Evolutionary conservation across 371 early-diverging fungal genomes (phyloP), one percentile per base, ranked within the genome.

Genomic region (Mucor sp.): DNA sequence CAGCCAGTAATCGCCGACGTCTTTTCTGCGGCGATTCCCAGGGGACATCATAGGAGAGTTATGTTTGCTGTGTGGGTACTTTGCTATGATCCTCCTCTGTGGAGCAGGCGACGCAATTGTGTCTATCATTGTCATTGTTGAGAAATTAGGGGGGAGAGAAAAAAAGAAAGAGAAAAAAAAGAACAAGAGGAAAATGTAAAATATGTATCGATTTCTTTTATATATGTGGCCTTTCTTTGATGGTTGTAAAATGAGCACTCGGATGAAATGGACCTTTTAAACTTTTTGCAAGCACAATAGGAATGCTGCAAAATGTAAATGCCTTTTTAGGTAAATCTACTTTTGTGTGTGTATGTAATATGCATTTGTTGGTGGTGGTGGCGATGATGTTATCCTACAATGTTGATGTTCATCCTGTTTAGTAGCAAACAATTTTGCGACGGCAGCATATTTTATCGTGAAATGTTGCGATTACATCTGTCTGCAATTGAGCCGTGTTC

Each of bases 1-100:
- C 50, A 94, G 71, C 66, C 86, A 70, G 68, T 93, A 94, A 47
- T 93, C 93, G 17, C 95, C 95, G 39, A 94, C 79, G 28, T 85
- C 81, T 73, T 83, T 83, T 61, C 84, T 74, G 23, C 83, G 74
- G 32, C 81, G 65, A 27, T 76, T 83, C 3, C 78, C 79, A 60
- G 83, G 81, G 21, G 83, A 77, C 58, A 74, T 68, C 47, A 72
- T 56, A 48, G 69, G 69, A 27, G 68, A 60, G 63, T 68, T 73
- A 35, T 58, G 58, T 37, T 67, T 67, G 9, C 41, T 61, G 27
- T 72, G 58, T 69, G 62, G 57, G n/a, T 44, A 59, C 66, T 72
- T 70, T 58, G 66, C 44, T 67, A 72, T 58, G 58, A 66, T 33
- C 50, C 74, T 71, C 64, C 80, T 69, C 48, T 83, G 83, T 32